A percentile compares a stretch with the other conserved stretches of the same genome.
phyloP scores from a whole-genome alignment of 371 early-diverging fungal species.

The Parasitella parasitica region DNA sequence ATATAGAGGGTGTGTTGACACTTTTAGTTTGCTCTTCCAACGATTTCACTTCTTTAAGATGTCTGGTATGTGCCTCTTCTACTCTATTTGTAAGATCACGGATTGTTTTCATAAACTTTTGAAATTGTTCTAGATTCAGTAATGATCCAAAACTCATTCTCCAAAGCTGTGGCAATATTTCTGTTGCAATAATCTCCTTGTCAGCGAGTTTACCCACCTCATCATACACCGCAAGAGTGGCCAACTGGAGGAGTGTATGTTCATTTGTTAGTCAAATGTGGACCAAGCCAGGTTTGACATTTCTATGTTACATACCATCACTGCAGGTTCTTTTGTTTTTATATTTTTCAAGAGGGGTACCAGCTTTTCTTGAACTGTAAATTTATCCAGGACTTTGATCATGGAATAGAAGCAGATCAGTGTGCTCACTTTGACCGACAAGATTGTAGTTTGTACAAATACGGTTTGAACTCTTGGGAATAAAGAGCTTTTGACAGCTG shows the following conservation, averaged over 20 bases:
- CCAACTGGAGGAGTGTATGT: conserved; percentile 63
- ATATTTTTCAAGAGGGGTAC: conserved; percentile 76
- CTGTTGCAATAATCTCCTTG: conserved; percentile 73
- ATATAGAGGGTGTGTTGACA: conserved; percentile 12
- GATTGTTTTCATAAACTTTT: conserved; percentile 70
- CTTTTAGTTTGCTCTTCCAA: conserved; percentile 60
- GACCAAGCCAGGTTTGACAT: too few relatives aligned
- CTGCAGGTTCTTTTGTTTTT: conserved; percentile 76
- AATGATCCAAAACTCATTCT: conserved; percentile 70
- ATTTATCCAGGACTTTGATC: conserved; percentile 73
- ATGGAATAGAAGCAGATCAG: conserved; percentile 76
- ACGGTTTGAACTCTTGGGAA: conserved; percentile 76
- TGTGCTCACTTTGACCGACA: conserved; percentile 75
- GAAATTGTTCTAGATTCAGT: conserved; percentile 71
- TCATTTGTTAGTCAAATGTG: neutral
- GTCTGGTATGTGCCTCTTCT: conserved; percentile 65
- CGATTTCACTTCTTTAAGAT: conserved; percentile 60
- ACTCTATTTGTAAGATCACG: conserved; percentile 62
- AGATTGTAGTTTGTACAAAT: conserved; percentile 65
- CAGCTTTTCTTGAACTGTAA: conserved; percentile 71
- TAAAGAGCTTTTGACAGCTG: conserved; percentile 68
- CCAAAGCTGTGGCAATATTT: conserved; percentile 82
- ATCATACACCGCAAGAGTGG: conserved; percentile 80
- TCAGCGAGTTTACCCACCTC: conserved; percentile 75
- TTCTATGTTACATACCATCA: conserved; percentile 53